Evolutionary conservation across 805 yeast genomes (phyloP).

Genomic region (Zygotorulaspora sp.): DNA sequence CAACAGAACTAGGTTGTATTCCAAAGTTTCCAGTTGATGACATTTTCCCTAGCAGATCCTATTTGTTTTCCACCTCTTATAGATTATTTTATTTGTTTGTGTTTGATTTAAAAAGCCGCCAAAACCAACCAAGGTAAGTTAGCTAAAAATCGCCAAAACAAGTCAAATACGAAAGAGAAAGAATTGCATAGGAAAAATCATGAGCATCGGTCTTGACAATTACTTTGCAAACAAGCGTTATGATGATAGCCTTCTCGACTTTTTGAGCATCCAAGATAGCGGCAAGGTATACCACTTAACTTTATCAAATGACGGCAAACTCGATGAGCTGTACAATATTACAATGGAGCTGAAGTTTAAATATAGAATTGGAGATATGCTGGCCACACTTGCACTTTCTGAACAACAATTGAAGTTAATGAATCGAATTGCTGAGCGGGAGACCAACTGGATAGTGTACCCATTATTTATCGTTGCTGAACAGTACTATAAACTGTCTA

Average conservation of each 20-base stretch:
- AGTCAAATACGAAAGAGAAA: not conserved
- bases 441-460: conserved; percentile 46
- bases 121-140: not conserved
- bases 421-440: conserved; percentile 50
- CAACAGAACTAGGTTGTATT: not conserved
- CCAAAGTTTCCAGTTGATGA: too few species aligned
- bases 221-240: conserved; percentile 16
- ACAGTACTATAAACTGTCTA: conserved; percentile 17
- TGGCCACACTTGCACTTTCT: conserved; percentile 7
- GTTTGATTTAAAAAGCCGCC: not conserved
- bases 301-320: conserved; percentile 8
- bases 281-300: conserved; percentile 7
- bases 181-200: not conserved
- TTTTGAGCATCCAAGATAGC: conserved; percentile 13
- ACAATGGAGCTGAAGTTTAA: conserved; percentile 12
- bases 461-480: conserved; percentile 22
- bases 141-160: too few species aligned
- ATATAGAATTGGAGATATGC: conserved; percentile 4
- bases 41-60: not conserved
- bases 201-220: conserved; percentile 7
- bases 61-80: not conserved
- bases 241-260: conserved; percentile 15
- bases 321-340: conserved; percentile 18
- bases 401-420: conserved; percentile 43
- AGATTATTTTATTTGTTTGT: not conserved